Conservation (phyloP, 495 filamentous ascomycete genomes). For the Penicillium robsamsonii region DNA sequence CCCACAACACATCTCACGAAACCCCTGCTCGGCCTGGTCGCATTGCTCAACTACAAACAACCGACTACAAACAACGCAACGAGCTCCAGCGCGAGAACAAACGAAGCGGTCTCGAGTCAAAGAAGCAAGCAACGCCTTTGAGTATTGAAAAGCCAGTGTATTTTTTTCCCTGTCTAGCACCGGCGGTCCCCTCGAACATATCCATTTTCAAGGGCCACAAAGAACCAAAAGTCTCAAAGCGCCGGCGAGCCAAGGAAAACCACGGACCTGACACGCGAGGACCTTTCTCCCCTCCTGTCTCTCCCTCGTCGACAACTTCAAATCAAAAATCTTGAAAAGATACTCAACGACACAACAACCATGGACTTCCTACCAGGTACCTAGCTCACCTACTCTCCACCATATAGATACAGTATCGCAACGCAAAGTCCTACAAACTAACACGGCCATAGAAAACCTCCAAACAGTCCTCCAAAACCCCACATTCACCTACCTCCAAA, state of each 20-base stretch:
- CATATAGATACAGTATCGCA: neutral
- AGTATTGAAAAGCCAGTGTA: neutral
- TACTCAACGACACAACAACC: neutral
- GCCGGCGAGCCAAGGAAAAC: neutral
- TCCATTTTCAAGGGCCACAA: neutral
- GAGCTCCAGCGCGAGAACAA: neutral
- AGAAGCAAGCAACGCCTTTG: neutral
- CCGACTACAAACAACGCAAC: neutral
- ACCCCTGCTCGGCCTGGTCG: neutral
- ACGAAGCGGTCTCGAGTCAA: neutral
- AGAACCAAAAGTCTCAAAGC: neutral
- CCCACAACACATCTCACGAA: neutral
- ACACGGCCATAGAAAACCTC: conserved; percentile 18
- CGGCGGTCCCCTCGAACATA: neutral
- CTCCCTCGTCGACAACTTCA: neutral
- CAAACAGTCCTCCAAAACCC: conserved; percentile 32
- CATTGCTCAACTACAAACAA: conserved; percentile 3
- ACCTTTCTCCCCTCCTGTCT: neutral
- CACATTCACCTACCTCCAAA: conserved; percentile 20
- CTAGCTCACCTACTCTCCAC: neutral
- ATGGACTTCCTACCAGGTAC: conserved; percentile 31
- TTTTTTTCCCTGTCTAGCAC: neutral
- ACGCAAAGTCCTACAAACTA: neutral
- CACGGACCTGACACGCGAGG: neutral
- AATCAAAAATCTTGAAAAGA: neutral